Conservation (phyloP, 106 monocot species). For the Hemerocallis citrina region DNA sequence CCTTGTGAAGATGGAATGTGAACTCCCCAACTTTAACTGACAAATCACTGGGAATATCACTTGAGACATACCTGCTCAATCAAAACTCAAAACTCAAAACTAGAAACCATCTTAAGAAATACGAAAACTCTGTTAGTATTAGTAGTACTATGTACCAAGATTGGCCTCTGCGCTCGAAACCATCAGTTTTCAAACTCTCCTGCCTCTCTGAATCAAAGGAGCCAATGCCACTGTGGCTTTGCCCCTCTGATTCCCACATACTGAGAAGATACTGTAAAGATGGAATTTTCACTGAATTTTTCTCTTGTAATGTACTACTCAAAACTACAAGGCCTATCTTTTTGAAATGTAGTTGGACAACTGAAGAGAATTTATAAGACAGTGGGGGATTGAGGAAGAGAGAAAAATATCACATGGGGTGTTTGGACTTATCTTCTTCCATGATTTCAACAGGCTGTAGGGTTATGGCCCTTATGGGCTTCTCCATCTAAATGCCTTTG, state of each 20-base stretch:
- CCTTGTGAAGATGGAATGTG: conserved; percentile 87
- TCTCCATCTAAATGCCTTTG: too few species aligned
- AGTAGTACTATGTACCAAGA: conserved; percentile 40
- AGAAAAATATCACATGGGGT: conserved; percentile 32
- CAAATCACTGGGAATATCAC: conserved; percentile 85
- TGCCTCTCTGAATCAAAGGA: conserved; percentile 25
- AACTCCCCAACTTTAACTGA: conserved; percentile 53
- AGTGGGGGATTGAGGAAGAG: conserved; percentile 3
- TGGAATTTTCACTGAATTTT: not conserved
- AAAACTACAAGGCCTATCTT: not conserved
- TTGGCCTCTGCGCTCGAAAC: conserved; percentile 58
- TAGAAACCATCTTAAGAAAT: not conserved
- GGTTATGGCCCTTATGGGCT: conserved; percentile 16
- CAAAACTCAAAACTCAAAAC: not conserved
- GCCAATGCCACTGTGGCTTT: conserved; percentile 18
- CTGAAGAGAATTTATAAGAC: not conserved
- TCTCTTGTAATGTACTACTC: not conserved
- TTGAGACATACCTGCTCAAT: conserved; percentile 49
- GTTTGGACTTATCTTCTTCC: conserved; percentile 28
- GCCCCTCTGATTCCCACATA: conserved; percentile 91
- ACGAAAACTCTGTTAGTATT: not conserved
- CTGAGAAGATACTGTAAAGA: not conserved
- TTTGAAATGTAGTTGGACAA: not conserved
- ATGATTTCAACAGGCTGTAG: conserved; percentile 35
- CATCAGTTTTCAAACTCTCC: conserved; percentile 59